phyloP scores from a whole-genome alignment of 441 rosid genomes.

The Bruguiera hainesii region DNA sequence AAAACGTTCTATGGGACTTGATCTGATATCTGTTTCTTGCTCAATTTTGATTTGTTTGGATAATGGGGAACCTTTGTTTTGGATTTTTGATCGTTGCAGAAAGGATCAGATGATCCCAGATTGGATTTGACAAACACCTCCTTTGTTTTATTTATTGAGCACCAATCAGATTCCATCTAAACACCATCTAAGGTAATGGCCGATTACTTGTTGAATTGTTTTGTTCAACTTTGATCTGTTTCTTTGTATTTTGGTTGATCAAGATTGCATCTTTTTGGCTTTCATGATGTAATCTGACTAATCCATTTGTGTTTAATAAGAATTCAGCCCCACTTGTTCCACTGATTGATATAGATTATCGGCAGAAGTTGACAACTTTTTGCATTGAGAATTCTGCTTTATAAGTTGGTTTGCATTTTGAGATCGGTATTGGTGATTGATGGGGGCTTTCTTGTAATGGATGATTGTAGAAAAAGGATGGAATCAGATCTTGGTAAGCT shows the following conservation, averaged over 20 bases:
- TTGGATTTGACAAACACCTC: constrained; percentile 50
- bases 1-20: constrained; percentile 27
- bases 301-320: too few relatives aligned
- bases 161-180: constrained; percentile 59
- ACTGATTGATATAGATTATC: constrained; percentile 13
- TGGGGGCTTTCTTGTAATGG: constrained; percentile 28
- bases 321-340: constrained; percentile 18
- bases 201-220: constrained; percentile 29
- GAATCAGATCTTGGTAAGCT: constrained; percentile 86
- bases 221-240: constrained; percentile 30
- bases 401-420: constrained; percentile 12
- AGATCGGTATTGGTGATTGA: constrained; percentile 32
- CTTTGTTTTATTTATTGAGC: constrained; percentile 39
- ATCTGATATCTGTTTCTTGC: constrained; percentile 22
- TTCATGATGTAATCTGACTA: constrained; percentile 1
- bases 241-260: constrained; percentile 11
- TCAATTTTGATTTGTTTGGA: constrained; percentile 20
- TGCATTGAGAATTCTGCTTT: constrained; percentile 16
- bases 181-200: constrained; percentile 40
- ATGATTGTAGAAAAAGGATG: constrained; percentile 55
- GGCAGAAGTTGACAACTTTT: constrained; percentile 22
- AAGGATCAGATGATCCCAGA: constrained; percentile 56
- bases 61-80: constrained; percentile 33
- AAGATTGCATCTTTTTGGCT: constrained; percentile 10
- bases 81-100: constrained; percentile 36